A percentile compares a stretch with the other conserved stretches of the same genome.
These are phyloP conservation scores for Tricholoma sp. DNA, from an alignment of 768 basidiomycete species.

Conservation along the genomic window DNA sequence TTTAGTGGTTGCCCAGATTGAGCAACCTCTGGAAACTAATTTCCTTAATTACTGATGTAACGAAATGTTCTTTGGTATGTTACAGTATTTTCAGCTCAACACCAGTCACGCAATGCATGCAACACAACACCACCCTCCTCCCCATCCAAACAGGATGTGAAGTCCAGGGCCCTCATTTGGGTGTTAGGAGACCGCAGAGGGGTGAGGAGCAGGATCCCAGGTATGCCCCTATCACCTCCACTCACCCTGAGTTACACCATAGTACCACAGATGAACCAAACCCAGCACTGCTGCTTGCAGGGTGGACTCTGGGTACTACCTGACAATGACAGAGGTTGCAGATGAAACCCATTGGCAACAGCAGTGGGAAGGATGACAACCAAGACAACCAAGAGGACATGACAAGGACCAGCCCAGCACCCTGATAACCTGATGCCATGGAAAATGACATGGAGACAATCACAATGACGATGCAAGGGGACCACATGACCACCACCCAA, in stretches of 20 bases:
- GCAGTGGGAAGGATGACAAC: too few relatives aligned
- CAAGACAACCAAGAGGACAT: too few relatives aligned
- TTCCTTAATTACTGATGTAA: not conserved
- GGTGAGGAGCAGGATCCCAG: not conserved
- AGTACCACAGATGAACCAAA: too few relatives aligned
- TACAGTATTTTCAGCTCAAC: not conserved
- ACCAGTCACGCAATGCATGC: not conserved
- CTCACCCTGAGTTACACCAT: not conserved
- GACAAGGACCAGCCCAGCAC: too few relatives aligned
- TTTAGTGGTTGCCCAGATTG: not conserved
- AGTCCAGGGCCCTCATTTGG: not conserved
- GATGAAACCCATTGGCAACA: too few relatives aligned
- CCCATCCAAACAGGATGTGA: not conserved
- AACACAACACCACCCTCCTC: not conserved
- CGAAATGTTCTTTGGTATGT: not conserved
- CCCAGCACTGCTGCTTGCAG: not conserved
- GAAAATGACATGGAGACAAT: too few relatives aligned
- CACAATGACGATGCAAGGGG: too few relatives aligned
- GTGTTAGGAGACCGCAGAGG: not conserved
- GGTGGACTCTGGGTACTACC: not conserved
- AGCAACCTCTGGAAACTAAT: slow-evolving; percentile 3
- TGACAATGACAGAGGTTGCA: not conserved
- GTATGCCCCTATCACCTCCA: not conserved
- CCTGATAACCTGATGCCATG: too few relatives aligned
- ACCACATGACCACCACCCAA: too few relatives aligned